Evolutionary conservation across 805 yeast genomes (phyloP).

Genomic region (Cyberlindnera americana): DNA sequence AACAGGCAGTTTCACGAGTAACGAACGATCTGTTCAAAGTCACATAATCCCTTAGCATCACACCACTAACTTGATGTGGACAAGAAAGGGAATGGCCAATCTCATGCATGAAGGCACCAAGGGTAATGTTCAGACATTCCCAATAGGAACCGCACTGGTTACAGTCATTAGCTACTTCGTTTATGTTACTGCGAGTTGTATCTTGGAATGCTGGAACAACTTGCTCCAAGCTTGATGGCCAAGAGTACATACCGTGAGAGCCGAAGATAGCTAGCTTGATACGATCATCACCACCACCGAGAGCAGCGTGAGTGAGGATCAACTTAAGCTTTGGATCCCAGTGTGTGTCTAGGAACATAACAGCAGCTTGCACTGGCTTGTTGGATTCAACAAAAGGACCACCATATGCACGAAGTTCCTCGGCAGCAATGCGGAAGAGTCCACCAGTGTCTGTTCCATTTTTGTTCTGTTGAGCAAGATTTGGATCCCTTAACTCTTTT

Average conservation of each 20-base stretch:
- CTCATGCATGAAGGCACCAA: conserved; percentile 95
- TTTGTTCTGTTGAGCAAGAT: conserved; percentile 83
- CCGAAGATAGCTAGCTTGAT: conserved; percentile 88
- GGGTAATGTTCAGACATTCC: conserved; percentile 82
- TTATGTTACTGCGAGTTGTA: conserved; percentile 54
- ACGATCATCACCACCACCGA: conserved; percentile 80
- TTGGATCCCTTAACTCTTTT: conserved; percentile 68
- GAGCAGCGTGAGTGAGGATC: conserved; percentile 85
- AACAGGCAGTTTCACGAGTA: conserved; percentile 60
- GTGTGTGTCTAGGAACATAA: conserved; percentile 77
- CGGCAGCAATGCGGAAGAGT: conserved; percentile 72
- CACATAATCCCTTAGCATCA: conserved; percentile 85
- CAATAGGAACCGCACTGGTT: conserved; percentile 82
- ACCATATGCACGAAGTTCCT: conserved; percentile 58
- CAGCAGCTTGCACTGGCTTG: conserved; percentile 72
- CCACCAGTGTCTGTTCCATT: conserved; percentile 73
- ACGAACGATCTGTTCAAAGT: conserved; percentile 78
- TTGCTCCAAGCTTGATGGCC: conserved; percentile 84
- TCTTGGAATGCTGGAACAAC: conserved; percentile 69
- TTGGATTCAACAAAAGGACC: conserved; percentile 45
- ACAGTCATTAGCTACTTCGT: conserved; percentile 87
- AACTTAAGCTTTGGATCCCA: conserved; percentile 62
- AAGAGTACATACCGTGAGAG: conserved; percentile 84
- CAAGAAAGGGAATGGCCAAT: conserved; percentile 89
- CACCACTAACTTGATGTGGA: conserved; percentile 88